phyloP scores from a whole-genome alignment of 2,329 filamentous ascomycete genomes.

The Nemania serpens region DNA sequence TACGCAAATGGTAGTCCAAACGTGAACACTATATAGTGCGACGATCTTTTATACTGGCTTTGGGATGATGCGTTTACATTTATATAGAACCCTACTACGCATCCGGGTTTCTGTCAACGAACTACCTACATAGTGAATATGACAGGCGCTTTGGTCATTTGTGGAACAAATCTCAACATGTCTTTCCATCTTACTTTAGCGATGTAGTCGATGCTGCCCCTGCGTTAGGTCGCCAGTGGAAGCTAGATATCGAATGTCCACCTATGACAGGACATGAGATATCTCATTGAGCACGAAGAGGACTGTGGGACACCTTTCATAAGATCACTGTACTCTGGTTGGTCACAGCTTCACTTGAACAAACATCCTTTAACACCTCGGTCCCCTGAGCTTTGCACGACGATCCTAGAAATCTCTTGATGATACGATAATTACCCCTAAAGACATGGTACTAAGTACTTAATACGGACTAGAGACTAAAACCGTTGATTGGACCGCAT shows the following conservation, averaged over 20 bases:
- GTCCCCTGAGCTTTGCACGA: not conserved
- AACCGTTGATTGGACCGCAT: conserved; percentile 11
- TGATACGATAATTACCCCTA: not conserved
- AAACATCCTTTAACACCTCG: not conserved
- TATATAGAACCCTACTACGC: conserved; percentile 1
- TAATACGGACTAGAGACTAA: not conserved
- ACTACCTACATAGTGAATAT: not conserved
- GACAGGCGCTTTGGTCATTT: conserved; percentile 12
- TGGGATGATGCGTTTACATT: not conserved
- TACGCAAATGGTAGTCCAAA: no score
- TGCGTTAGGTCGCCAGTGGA: not conserved
- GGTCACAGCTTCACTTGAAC: not conserved
- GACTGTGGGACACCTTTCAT: conserved; percentile 2
- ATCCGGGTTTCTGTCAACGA: no score
- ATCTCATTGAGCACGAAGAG: not conserved
- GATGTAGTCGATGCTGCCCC: not conserved
- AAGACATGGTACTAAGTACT: not conserved
- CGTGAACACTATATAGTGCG: no score
- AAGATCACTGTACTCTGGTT: conserved; percentile 3
- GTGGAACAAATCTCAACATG: conserved; percentile 24
- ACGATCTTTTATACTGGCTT: not conserved
- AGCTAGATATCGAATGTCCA: conserved; percentile 3
- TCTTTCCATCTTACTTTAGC: not conserved
- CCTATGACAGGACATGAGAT: not conserved
- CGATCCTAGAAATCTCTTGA: not conserved